These are phyloP conservation scores for Cymbidium sinense DNA, from an alignment of 106 monocot genomes.

Conservation along the genomic window DNA sequence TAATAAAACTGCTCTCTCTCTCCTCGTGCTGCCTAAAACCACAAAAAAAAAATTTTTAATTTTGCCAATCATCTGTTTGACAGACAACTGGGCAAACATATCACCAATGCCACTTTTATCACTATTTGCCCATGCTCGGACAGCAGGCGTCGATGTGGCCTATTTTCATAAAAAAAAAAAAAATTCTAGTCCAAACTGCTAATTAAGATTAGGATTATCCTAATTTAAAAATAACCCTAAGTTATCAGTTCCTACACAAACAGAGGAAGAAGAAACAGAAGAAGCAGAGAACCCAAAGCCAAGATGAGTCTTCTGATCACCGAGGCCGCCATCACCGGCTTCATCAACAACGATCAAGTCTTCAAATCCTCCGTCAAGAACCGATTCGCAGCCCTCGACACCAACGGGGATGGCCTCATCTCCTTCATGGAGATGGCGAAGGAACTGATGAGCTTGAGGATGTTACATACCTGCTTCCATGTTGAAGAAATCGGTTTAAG, in stretches of 20 bases:
- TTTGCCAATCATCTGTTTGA: too few relatives aligned
- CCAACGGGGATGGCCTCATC: slow-evolving; percentile 16
- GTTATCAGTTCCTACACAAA: neutral
- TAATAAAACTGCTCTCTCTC: too few relatives aligned
- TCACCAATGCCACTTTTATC: too few relatives aligned
- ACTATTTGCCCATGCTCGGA: too few relatives aligned
- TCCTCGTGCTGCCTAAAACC: too few relatives aligned
- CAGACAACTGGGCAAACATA: too few relatives aligned
- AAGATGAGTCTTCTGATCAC: slow-evolving; percentile 9
- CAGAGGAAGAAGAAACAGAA: neutral
- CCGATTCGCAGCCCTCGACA: slow-evolving; percentile 14
- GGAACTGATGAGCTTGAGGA: slow-evolving; percentile 41
- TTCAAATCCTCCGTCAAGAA: slow-evolving; percentile 2
- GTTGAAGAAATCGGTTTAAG: slow-evolving; percentile 9
- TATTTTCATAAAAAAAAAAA: too few relatives aligned
- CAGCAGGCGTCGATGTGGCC: too few relatives aligned
- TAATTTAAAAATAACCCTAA: too few relatives aligned
- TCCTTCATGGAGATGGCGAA: slow-evolving; percentile 20
- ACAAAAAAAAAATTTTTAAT: too few relatives aligned
- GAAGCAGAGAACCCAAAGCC: neutral
- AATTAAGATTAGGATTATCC: too few relatives aligned
- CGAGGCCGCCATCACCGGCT: slow-evolving; percentile 11
- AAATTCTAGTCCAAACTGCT: too few relatives aligned
- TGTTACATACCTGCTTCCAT: slow-evolving; percentile 38
- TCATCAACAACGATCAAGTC: slow-evolving; percentile 7